Base-by-base conservation (phyloP, 345 rosid species). In the Melastoma malabathricum region DNA sequence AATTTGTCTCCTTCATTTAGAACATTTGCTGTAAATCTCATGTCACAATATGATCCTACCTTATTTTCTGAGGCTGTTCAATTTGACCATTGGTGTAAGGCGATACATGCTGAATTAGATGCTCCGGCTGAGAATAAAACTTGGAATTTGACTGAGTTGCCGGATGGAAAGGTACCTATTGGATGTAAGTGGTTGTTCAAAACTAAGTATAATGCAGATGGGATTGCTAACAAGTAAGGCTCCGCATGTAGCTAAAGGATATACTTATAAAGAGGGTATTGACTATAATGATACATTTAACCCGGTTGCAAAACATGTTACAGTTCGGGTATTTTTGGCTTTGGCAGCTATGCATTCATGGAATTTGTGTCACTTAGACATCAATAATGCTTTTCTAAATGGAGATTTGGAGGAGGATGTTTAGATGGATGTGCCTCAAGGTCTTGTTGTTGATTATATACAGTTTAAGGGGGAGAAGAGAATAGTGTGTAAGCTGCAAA, bases 171-270 rank as follows among this genome's bases (percentile, higher is more conserved):
- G 17, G 10, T 6, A 29, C 17, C 1, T 10, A 52, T 52, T 31
- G 55, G 15, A 7, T 25, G n/a, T 15, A 53, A 20, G 18, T 59
- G 44, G 50, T 48, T 59, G 6, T 59, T 23, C 15, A 18, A 59
- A 18, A 39, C 41, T 0, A 50, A 59, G 25, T 39, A 41, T 4
- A 14, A 39, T 10, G 19, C 0, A 3, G 23, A 50, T 39, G 55
- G 56, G 2, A 49, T 10, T 1, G 14, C 41, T 12, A 15, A 49
- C 15, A 4, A 3, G 6, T 13, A 58, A 48, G 10, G 55, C 62
- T 0, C 0, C 3, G 13, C 10, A 29, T 46, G 10, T 58, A 13
- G 54, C 18, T 14, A n/a, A 25, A 23, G 23, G 55, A 52, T 13
- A 50, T 50, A 13, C 20, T 3, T 23, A 13, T 20, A 25, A 23